Base-by-base conservation (phyloP, 768 basidiomycete species). In the Termitomyces sp. region DNA sequence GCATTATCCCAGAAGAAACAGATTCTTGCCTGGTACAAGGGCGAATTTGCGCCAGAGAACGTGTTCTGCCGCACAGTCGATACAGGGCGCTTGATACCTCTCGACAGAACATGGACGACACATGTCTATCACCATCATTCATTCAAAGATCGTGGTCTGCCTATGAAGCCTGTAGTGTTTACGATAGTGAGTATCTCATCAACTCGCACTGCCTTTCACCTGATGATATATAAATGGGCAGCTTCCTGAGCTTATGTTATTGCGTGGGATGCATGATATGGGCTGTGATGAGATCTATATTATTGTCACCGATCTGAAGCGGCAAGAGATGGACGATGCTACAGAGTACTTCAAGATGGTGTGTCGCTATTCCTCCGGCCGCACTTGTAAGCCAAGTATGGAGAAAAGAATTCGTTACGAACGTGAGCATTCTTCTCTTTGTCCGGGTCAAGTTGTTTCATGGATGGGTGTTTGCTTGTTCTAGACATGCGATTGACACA, bases 81-180 rank as follows among this genome's bases (percentile, higher is more conserved):
- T 67, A 89, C 88, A 0, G 82, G 85, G 43, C 82, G 88, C 39
- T 70, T 90, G 65, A 89, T 90, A 56, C 88, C 88, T 42, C 82
- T 90, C 63, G 87, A 89, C 76, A 79, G 88, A 57, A 88, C 87
- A 17, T 90, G 88, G 88, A 86, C 84, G 30, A 90, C 88, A 8
- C 86, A 89, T 69, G 84, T 90, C 40, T 89, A 85, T 65, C 86
- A 89, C 67, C 88, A 90, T 58, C 78, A 82, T 58, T 85, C 86
- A 3, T 86, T 89, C 81, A 79, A 83, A 58, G 86, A 88, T 62
- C 77, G 85, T 53, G 85, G 84, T 59, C 68, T 86, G 40, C 82
- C 83, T 25, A 89, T 89, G 86, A 84, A 88, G 79, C 88, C 85
- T 5, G 88, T 90, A 2, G 84, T 90, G 0, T 88, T 88, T 64